Conservation (phyloP, 1,284 basidiomycete genomes). For the Stygiomarasmius scandens region DNA sequence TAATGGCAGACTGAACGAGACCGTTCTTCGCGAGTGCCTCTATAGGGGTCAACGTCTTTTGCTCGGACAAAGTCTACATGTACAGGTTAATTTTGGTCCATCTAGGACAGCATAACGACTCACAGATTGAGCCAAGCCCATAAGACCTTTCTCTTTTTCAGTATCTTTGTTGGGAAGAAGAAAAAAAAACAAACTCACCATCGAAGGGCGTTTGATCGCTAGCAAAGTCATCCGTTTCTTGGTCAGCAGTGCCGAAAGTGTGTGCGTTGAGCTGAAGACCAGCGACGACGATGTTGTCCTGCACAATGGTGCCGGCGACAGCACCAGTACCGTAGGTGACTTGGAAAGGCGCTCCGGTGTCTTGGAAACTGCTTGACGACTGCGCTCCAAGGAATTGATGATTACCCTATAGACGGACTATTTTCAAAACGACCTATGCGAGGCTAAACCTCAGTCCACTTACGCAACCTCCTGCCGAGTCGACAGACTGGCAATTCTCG, state of each 20-base stretch:
- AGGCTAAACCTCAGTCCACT: constrained; percentile 25
- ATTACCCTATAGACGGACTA: constrained; percentile 45
- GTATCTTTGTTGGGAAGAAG: too few relatives aligned
- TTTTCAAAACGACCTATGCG: constrained; percentile 17
- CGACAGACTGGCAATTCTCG: constrained; percentile 49
- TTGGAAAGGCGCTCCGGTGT: constrained; percentile 57
- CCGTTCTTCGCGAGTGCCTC: constrained; percentile 69
- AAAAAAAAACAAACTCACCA: too few relatives aligned
- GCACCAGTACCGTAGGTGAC: constrained; percentile 80
- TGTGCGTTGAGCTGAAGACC: constrained; percentile 65
- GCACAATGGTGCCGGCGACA: constrained; percentile 68
- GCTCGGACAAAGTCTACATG: constrained; percentile 61
- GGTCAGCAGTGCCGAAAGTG: constrained; percentile 71
- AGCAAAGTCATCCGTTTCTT: constrained; percentile 70
- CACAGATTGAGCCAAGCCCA: constrained; percentile 81
- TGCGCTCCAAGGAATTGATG: constrained; percentile 70
- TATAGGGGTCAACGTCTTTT: constrained; percentile 70
- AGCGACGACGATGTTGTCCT: constrained; percentile 71
- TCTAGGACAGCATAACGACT: constrained; percentile 24
- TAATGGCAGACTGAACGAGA: constrained; percentile 68
- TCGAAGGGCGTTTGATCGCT: constrained; percentile 63
- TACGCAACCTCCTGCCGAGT: constrained; percentile 53
- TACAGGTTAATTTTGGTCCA: constrained; percentile 1
- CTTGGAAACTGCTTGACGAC: constrained; percentile 68
- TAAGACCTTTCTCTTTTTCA: too few relatives aligned